These are phyloP conservation scores for Hypoxylon fuscum DNA, from an alignment of 495 filamentous ascomycete genomes.

Conservation along the genomic window DNA sequence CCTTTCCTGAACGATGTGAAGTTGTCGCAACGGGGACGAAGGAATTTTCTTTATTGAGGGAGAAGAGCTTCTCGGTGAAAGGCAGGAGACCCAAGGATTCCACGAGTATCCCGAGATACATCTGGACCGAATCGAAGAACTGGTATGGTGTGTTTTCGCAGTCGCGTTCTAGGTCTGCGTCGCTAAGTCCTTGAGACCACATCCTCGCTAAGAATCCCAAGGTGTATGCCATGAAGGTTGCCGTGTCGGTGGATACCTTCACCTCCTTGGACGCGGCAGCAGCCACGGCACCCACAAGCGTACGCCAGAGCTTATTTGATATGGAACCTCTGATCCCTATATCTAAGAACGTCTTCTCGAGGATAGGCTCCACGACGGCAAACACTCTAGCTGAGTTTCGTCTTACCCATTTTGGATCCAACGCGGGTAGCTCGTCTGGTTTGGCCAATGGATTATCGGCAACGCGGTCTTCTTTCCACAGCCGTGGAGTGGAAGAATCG, in stretches of 20 bases:
- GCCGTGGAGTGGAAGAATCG: slow-evolving; percentile 66
- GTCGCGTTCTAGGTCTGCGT: too few species aligned
- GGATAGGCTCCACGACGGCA: slow-evolving; percentile 67
- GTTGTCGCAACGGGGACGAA: slow-evolving; percentile 60
- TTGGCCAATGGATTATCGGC: slow-evolving; percentile 65
- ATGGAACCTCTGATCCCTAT: slow-evolving; percentile 54
- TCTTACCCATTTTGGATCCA: slow-evolving; percentile 91
- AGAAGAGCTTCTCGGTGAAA: slow-evolving; percentile 81
- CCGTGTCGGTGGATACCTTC: slow-evolving; percentile 83
- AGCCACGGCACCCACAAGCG: slow-evolving; percentile 72
- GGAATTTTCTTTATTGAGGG: slow-evolving; percentile 49
- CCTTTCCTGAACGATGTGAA: slow-evolving; percentile 57
- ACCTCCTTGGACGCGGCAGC: slow-evolving; percentile 88
- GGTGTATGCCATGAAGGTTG: slow-evolving; percentile 76
- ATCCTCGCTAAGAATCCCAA: slow-evolving; percentile 71
- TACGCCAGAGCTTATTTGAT: slow-evolving; percentile 71
- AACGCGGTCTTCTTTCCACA: slow-evolving; percentile 78
- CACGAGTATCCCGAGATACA: slow-evolving; percentile 69
- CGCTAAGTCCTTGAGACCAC: slow-evolving; percentile 61
- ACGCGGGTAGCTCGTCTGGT: slow-evolving; percentile 75
- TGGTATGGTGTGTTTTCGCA: too few species aligned
- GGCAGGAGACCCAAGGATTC: slow-evolving; percentile 72
- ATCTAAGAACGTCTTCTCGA: slow-evolving; percentile 65
- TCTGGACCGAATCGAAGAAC: slow-evolving; percentile 71
- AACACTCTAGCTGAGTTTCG: slow-evolving; percentile 70